Evolutionary conservation across 164 flowering plant species (phyloP).

Genomic region (Liquidambar formosana): DNA sequence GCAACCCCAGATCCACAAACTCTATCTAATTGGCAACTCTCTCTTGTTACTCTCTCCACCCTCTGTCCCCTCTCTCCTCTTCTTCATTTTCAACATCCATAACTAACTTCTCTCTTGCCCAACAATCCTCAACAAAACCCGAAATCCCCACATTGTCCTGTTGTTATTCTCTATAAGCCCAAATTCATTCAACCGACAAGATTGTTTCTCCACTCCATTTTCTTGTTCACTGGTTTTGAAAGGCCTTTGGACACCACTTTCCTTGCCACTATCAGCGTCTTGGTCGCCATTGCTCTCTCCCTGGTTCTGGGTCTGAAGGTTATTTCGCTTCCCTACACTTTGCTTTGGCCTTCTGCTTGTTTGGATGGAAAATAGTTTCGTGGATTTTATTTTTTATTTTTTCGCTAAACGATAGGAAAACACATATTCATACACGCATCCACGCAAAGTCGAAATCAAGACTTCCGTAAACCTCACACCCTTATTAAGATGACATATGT

Average conservation of each 20-base stretch:
- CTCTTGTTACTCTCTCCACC: constrained; percentile 25
- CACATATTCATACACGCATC: too few relatives aligned
- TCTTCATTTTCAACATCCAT: constrained; percentile 22
- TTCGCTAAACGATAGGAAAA: too few relatives aligned
- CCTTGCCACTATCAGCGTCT: constrained; percentile 66
- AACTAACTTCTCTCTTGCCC: constrained; percentile 9
- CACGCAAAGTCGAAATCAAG: too few relatives aligned
- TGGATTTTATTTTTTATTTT: too few relatives aligned
- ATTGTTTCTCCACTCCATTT: constrained; percentile 45
- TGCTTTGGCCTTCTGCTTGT: background rate
- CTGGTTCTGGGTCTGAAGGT: constrained; percentile 87
- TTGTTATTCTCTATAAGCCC: background rate
- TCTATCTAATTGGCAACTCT: constrained; percentile 43
- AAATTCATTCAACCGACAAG: constrained; percentile 21
- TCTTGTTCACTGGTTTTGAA: constrained; percentile 45
- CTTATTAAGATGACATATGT: too few relatives aligned
- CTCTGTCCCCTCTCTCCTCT: constrained; percentile 22
- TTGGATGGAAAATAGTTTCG: background rate
- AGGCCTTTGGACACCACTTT: constrained; percentile 65
- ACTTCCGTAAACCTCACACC: too few relatives aligned
- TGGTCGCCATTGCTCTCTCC: constrained; percentile 82
- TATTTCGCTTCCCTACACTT: background rate
- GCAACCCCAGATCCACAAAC: constrained; percentile 5
- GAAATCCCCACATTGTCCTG: constrained; percentile 15
- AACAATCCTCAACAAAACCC: constrained; percentile 5